phyloP scores from a whole-genome alignment of 2,329 filamentous ascomycete genomes.

The Thermomyces lanuginosus region DNA sequence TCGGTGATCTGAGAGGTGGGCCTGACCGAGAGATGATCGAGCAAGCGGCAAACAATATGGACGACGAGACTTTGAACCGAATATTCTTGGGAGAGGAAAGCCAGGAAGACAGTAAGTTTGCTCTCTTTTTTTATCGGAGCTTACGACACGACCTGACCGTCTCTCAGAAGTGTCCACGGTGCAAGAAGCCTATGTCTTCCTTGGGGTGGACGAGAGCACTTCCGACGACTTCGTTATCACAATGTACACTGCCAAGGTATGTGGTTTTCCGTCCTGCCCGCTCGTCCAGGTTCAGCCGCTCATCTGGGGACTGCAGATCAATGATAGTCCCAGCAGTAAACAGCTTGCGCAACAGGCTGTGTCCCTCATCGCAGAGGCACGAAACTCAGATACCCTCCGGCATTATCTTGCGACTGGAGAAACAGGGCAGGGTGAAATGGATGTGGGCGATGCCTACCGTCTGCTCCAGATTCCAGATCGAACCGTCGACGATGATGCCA shows the following conservation, averaged over 20 bases:
- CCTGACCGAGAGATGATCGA: conserved; percentile 39
- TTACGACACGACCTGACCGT: conserved; percentile 2
- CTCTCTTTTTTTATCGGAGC: conserved; percentile 7
- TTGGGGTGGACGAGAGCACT: conserved; percentile 36
- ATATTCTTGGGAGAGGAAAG: too few relatives aligned
- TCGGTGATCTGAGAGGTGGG: conserved; percentile 36
- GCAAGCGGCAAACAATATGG: conserved; percentile 41
- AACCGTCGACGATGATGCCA: conserved; percentile 34
- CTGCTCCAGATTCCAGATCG: conserved; percentile 37
- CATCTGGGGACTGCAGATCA: conserved; percentile 23
- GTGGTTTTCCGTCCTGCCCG: too few relatives aligned
- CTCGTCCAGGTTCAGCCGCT: too few relatives aligned
- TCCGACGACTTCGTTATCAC: conserved; percentile 43
- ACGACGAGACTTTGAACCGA: too few relatives aligned
- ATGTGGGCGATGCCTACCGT: conserved; percentile 37
- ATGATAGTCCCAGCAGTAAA: conserved; percentile 34
- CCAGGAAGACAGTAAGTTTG: conserved; percentile 37
- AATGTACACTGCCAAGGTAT: conserved; percentile 42
- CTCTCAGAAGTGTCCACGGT: conserved; percentile 39
- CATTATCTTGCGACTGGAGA: conserved; percentile 39
- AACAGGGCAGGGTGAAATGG: conserved; percentile 36
- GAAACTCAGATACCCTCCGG: conserved; percentile 39
- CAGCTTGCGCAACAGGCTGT: conserved; percentile 40
- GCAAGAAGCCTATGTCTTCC: conserved; percentile 46
- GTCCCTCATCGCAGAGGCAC: conserved; percentile 40